Conservation (phyloP, 192 early-diverging fungal genomes). For the Rhizoclosmatium sp. region DNA sequence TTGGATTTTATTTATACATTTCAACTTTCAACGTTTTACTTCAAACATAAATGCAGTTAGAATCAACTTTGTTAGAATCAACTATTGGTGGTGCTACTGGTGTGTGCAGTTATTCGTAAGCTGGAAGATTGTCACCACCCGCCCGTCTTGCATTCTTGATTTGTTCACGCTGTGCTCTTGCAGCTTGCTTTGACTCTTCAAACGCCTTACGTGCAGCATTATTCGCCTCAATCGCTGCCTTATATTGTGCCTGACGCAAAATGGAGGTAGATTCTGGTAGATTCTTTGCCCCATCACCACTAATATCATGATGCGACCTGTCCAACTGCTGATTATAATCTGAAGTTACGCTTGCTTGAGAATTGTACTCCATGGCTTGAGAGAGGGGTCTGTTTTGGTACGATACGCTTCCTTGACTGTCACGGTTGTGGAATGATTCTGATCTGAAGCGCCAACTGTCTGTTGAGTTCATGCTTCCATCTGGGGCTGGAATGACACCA, state of each 20-base stretch:
- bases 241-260: conserved; percentile 18
- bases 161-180: neutral
- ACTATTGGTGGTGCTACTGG: neutral
- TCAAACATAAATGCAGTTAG: too few species aligned
- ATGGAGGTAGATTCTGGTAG: neutral
- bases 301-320: neutral
- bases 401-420: neutral
- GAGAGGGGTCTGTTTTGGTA: neutral
- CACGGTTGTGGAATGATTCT: neutral
- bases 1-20: too few species aligned
- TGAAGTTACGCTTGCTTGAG: neutral
- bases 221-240: conserved; percentile 22
- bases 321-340: neutral
- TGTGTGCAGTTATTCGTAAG: neutral
- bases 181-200: conserved; percentile 11
- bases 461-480: neutral
- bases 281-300: neutral
- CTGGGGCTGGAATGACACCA: conserved; percentile 17
- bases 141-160: neutral
- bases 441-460: conserved; percentile 25
- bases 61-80: neutral
- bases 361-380: conserved; percentile 1
- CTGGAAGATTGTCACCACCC: neutral
- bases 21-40: too few species aligned
- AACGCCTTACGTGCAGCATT: conserved; percentile 18